Evolutionary conservation across 257 asterid species (phyloP).

Genomic region (Solanum chiquidenum): DNA sequence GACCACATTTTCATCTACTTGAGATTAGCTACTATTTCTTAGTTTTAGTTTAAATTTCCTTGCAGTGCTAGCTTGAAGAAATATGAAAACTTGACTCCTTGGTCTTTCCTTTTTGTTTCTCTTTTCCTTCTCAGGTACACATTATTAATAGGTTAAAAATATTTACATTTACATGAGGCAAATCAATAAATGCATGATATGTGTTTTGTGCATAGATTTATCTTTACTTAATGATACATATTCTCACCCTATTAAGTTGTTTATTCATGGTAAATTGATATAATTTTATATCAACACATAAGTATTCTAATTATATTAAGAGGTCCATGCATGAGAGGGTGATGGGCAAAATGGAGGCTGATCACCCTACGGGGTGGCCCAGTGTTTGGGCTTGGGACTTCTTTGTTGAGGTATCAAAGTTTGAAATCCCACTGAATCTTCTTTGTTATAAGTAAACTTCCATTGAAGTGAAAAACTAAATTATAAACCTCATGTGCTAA

Average conservation of each 20-base stretch:
- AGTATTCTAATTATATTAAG: not conserved
- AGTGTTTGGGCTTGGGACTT: no score
- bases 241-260: not conserved
- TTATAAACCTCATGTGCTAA: not conserved
- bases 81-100: not conserved
- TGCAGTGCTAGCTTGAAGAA: not conserved
- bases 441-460: not conserved
- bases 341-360: not conserved
- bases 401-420: no score
- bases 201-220: no score
- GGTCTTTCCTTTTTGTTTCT: not conserved
- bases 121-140: not conserved
- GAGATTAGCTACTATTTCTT: not conserved
- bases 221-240: not conserved
- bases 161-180: not conserved
- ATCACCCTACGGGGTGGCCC: not conserved
- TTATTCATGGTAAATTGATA: not conserved
- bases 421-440: no score
- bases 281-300: no score
- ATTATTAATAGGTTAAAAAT: not conserved
- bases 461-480: not conserved
- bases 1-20: not conserved
- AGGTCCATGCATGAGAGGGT: not conserved
- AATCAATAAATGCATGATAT: not conserved
- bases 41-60: not conserved